These are phyloP conservation scores for Penicillium waksmanii DNA, from an alignment of 495 filamentous ascomycete genomes.

Conservation along the genomic window DNA sequence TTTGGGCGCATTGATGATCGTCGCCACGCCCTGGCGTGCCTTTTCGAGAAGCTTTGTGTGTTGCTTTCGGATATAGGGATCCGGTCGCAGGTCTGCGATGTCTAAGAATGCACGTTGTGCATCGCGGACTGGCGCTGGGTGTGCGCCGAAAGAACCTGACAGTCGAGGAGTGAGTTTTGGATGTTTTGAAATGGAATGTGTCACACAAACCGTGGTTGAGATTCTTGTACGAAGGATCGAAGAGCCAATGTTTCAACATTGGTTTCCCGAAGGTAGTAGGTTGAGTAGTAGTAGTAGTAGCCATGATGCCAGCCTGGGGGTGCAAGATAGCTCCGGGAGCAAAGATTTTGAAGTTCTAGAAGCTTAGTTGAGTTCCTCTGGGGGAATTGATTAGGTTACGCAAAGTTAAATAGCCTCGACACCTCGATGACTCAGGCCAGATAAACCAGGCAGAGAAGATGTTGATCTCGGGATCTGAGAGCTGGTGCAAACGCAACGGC, in stretches of 20 bases:
- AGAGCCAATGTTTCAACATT: constrained; percentile 71
- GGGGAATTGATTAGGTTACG: not conserved
- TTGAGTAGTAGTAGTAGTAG: constrained; percentile 9
- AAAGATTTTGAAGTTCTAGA: not conserved
- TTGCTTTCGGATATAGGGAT: constrained; percentile 71
- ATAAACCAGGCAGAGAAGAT: not conserved
- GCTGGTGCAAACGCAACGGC: not conserved
- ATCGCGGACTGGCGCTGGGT: constrained; percentile 62
- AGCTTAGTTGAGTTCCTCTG: not conserved
- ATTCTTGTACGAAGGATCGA: constrained; percentile 68
- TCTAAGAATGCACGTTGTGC: constrained; percentile 62
- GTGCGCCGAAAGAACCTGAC: constrained; percentile 78
- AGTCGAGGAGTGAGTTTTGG: constrained; percentile 6
- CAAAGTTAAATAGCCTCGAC: not conserved
- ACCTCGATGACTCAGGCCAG: not conserved
- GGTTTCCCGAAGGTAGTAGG: constrained; percentile 57
- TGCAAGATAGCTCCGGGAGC: not conserved
- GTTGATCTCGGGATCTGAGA: not conserved
- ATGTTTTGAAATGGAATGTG: not conserved
- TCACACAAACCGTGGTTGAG: constrained; percentile 75
- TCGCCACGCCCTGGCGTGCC: constrained; percentile 65
- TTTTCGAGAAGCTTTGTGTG: constrained; percentile 62
- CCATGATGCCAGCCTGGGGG: not conserved
- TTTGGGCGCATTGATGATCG: constrained; percentile 61
- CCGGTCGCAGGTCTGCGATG: constrained; percentile 64